These are phyloP conservation scores for Darksidea phi DNA, from an alignment of 495 filamentous ascomycete species.

Conservation along the genomic window DNA sequence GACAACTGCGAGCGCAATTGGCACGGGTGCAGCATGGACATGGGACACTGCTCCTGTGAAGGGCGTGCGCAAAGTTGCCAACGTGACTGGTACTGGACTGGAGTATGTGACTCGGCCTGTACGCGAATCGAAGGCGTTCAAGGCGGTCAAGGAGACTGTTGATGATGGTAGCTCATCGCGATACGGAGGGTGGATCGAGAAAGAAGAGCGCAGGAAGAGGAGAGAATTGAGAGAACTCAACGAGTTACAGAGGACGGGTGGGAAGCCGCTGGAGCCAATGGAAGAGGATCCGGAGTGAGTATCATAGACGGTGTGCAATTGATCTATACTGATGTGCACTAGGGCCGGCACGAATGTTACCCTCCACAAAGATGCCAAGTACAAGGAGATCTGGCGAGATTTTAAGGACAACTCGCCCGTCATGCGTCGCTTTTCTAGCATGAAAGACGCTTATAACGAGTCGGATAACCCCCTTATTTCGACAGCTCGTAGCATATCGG, in stretches of 20 bases:
- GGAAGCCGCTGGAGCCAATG: constrained; percentile 53
- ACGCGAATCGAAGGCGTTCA: constrained; percentile 88
- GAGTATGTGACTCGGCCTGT: constrained; percentile 93
- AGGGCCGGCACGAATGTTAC: constrained; percentile 94
- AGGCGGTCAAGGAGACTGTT: constrained; percentile 89
- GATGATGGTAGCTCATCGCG: constrained; percentile 95
- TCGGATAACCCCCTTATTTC: constrained; percentile 94
- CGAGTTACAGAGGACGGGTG: constrained; percentile 54
- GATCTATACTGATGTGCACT: constrained; percentile 17
- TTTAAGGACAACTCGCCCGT: constrained; percentile 85
- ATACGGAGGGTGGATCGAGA: constrained; percentile 94
- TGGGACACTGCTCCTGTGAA: constrained; percentile 95
- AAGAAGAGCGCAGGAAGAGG: constrained; percentile 80
- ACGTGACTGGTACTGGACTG: constrained; percentile 76
- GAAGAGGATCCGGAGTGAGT: constrained; percentile 86
- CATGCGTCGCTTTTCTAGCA: constrained; percentile 82
- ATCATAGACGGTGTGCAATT: neutral
- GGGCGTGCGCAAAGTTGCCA: constrained; percentile 83
- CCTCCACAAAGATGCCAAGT: constrained; percentile 91
- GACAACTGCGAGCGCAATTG: constrained; percentile 78
- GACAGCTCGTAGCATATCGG: constrained; percentile 88
- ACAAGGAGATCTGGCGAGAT: constrained; percentile 92
- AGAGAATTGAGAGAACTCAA: constrained; percentile 71
- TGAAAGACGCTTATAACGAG: constrained; percentile 85
- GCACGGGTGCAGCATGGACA: constrained; percentile 88